These are phyloP conservation scores for Lippia alba DNA, from an alignment of 305 asterid species.

Conservation along the genomic window DNA sequence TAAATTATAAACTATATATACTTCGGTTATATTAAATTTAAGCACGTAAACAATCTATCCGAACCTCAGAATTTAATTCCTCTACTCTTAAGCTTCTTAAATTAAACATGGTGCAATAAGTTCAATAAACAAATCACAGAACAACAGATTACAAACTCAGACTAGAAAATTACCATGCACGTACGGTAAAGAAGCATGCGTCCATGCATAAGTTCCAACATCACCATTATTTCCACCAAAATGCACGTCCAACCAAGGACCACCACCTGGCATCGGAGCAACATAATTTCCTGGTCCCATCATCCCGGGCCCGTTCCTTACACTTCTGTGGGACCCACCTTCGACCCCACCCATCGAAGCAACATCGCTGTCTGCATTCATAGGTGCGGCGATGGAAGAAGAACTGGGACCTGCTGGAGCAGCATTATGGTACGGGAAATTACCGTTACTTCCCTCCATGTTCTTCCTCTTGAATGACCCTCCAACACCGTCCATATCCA, in stretches of 20 bases:
- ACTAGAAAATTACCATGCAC: slow-evolving; percentile 56
- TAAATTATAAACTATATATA: too few relatives aligned
- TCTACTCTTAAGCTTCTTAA: background rate
- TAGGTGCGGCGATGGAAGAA: slow-evolving; percentile 44
- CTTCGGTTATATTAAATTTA: too few relatives aligned
- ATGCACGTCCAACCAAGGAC: slow-evolving; percentile 54
- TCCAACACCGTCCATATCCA: slow-evolving; percentile 45
- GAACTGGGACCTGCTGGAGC: slow-evolving; percentile 67
- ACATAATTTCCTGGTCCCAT: slow-evolving; percentile 62
- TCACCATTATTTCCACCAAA: slow-evolving; percentile 49
- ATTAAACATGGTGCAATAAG: too few relatives aligned
- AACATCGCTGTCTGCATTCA: slow-evolving; percentile 39
- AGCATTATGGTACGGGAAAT: slow-evolving; percentile 52
- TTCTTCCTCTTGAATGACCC: slow-evolving; percentile 66
- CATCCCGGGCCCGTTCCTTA: slow-evolving; percentile 53
- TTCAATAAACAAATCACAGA: too few relatives aligned
- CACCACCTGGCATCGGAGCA: slow-evolving; percentile 54
- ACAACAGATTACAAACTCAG: slow-evolving; percentile 8
- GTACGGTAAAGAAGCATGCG: slow-evolving; percentile 63
- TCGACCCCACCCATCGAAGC: slow-evolving; percentile 46
- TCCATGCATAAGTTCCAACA: slow-evolving; percentile 52
- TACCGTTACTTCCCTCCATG: slow-evolving; percentile 58
- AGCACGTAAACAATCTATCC: too few relatives aligned
- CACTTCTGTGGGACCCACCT: slow-evolving; percentile 52
- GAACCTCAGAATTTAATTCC: background rate